phyloP scores from a whole-genome alignment of 2,329 filamentous ascomycete genomes.

The Phialophora tarda region DNA sequence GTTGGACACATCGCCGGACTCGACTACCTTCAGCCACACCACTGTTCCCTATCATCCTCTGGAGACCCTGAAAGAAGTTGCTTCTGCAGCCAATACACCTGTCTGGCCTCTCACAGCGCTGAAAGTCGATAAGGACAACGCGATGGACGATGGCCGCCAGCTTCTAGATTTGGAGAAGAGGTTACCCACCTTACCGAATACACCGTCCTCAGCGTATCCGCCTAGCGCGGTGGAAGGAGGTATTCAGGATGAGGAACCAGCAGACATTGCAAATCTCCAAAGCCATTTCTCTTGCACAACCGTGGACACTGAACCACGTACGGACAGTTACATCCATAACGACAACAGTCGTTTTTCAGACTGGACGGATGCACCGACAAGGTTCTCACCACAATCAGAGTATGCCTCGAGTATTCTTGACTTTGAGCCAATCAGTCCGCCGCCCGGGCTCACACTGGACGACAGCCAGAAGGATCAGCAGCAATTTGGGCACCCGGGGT shows the following conservation, averaged over 20 bases:
- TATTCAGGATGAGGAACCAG: slow-evolving; percentile 5
- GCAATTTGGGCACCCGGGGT: slow-evolving; percentile 30
- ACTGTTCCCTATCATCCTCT: slow-evolving; percentile 28
- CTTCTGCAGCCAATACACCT: slow-evolving; percentile 39
- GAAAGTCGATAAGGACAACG: slow-evolving; percentile 31
- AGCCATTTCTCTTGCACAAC: slow-evolving; percentile 40
- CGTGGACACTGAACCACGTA: slow-evolving; percentile 34
- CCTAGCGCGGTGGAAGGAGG: slow-evolving; percentile 31
- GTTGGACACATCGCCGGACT: slow-evolving; percentile 34
- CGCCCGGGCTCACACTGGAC: slow-evolving; percentile 14
- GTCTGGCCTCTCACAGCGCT: slow-evolving; percentile 38
- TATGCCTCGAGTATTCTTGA: slow-evolving; percentile 32
- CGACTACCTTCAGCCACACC: slow-evolving; percentile 7
- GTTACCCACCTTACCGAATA: slow-evolving; percentile 54
- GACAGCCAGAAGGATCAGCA: slow-evolving; percentile 10
- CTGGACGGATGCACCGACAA: slow-evolving; percentile 45
- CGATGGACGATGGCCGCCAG: slow-evolving; percentile 39
- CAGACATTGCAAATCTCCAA: slow-evolving; percentile 31
- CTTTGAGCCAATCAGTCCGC: slow-evolving; percentile 34
- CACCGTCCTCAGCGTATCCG: slow-evolving; percentile 50
- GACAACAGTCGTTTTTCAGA: slow-evolving; percentile 52
- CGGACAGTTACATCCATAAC: slow-evolving; percentile 29
- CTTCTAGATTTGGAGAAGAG: slow-evolving; percentile 46
- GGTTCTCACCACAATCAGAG: slow-evolving; percentile 40
- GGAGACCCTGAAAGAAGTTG: slow-evolving; percentile 38